phyloP scores from a whole-genome alignment of 2,329 filamentous ascomycete genomes.

The Xylariaceae sp. region DNA sequence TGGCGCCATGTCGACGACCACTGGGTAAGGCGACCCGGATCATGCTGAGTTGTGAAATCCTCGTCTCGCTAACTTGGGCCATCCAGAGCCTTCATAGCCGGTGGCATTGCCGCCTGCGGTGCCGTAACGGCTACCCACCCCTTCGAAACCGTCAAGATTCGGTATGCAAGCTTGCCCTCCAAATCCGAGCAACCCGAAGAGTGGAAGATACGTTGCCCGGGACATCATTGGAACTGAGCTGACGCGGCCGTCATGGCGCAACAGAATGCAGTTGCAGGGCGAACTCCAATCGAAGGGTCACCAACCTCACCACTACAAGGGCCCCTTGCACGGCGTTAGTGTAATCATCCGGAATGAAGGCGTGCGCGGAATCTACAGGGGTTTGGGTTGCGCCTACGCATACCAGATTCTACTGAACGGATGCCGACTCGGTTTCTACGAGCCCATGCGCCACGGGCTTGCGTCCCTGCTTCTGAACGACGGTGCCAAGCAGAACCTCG shows the following conservation, averaged over 20 bases:
- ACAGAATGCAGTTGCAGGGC: constrained; percentile 88
- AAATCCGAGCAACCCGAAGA: background rate
- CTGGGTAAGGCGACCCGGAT: constrained; percentile 23
- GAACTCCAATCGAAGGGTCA: constrained; percentile 84
- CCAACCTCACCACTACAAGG: constrained; percentile 82
- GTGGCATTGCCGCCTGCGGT: constrained; percentile 93
- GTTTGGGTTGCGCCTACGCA: constrained; percentile 85
- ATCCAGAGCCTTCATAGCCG: constrained; percentile 79
- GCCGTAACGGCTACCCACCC: constrained; percentile 96
- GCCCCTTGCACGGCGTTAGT: constrained; percentile 83
- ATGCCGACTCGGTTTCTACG: constrained; percentile 95
- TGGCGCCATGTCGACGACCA: constrained; percentile 30
- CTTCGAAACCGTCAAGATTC: constrained; percentile 98
- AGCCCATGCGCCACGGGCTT: constrained; percentile 74
- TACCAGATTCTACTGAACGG: constrained; percentile 97
- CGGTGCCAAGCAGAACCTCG: constrained; percentile 71
- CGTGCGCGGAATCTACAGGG: constrained; percentile 75
- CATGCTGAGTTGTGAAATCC: background rate
- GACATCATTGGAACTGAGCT: constrained; percentile 2
- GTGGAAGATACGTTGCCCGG: background rate
- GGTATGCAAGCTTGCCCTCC: constrained; percentile 47
- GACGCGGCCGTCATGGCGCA: constrained; percentile 12
- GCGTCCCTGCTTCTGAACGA: constrained; percentile 68
- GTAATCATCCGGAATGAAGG: constrained; percentile 92
- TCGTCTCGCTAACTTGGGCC: constrained; percentile 3